Evolutionary conservation across 2,329 filamentous ascomycete genomes (phyloP).

Genomic region (Pseudogymnoascus sp.): DNA sequence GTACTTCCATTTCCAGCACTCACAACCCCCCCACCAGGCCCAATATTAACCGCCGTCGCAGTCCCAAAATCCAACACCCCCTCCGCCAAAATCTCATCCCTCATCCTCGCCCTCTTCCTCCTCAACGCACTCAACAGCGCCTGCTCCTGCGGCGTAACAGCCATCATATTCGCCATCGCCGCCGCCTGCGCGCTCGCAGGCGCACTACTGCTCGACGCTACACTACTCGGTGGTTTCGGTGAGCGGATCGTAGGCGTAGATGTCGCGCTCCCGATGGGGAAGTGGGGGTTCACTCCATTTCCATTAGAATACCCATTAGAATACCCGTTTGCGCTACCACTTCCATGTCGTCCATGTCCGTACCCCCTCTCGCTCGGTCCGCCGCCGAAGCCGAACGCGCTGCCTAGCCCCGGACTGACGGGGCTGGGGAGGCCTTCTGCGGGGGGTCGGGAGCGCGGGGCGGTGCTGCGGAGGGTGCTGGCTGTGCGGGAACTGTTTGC

Average conservation of each 20-base stretch:
- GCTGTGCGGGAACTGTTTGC: no score
- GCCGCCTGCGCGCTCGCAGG: constrained; percentile 31
- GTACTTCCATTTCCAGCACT: no score
- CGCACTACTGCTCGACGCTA: no score
- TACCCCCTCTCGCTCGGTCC: no score
- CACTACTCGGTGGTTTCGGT: no score
- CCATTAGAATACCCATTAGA: background rate
- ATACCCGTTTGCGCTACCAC: background rate
- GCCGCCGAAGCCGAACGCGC: no score
- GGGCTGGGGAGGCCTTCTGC: background rate
- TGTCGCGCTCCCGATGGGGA: background rate
- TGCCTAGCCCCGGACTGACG: background rate
- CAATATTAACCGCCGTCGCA: no score
- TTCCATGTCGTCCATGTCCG: background rate
- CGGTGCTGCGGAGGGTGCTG: background rate
- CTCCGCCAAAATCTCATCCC: constrained; percentile 32
- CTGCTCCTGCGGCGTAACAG: constrained; percentile 46
- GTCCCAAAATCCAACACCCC: background rate
- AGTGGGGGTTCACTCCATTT: background rate
- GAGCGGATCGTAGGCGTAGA: background rate
- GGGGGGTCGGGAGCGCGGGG: background rate
- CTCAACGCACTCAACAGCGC: constrained; percentile 42
- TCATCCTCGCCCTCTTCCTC: constrained; percentile 38
- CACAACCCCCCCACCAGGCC: no score
- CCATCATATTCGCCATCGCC: constrained; percentile 34